Evolutionary conservation across 2,329 filamentous ascomycete genomes (phyloP), one percentile per base, ranked within the genome.

Genomic region (Monosporascus sp.): DNA sequence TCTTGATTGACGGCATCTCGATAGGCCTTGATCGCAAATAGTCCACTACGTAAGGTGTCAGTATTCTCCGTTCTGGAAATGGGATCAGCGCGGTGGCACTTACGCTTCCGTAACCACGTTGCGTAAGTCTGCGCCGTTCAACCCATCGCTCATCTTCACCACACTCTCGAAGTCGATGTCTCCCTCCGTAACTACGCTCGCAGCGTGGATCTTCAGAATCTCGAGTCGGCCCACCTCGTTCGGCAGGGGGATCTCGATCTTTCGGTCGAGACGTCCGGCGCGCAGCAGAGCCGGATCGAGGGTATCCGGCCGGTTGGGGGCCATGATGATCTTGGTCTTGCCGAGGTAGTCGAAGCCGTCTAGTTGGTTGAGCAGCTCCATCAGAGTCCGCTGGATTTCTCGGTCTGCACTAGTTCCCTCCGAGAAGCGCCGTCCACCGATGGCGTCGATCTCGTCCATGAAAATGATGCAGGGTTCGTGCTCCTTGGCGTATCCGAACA

Each of bases 301-400:
- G 1, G 93, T 97, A 71, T 97, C 93, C 15, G 93, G 94, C 74
- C 94, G 82, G 79, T 99, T 99, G 55, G 94, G 97, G 38, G 92
- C 94, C 95, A 99, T 99, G 77, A 99, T 99, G 70, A 99, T 99
- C 80, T 99, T 99, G 52, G 94, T 99, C 81, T 99, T 97, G 63
- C 95, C 94, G 38, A 99, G 82, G 75, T 99, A 99, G 75, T 99
- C 94, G 77, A 99, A 99, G 62, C 95, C 94, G 70, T 99, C 94
- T 51, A 99, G 84, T 73, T 99, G 94, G 75, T 99, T 99, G 58
- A 99, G 87, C 52, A 99, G 81, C 73, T 99, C 94, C 94, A 99
- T 99, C 55, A 99, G 79, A 37, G 94, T 99, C 68, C 94, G 87
- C 75, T 99, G 94, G 63, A 99, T 99, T 73, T 99, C 94, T 67